Base-by-base conservation (phyloP, 2,329 filamentous ascomycete species). In the Fusarium miscanthi region DNA sequence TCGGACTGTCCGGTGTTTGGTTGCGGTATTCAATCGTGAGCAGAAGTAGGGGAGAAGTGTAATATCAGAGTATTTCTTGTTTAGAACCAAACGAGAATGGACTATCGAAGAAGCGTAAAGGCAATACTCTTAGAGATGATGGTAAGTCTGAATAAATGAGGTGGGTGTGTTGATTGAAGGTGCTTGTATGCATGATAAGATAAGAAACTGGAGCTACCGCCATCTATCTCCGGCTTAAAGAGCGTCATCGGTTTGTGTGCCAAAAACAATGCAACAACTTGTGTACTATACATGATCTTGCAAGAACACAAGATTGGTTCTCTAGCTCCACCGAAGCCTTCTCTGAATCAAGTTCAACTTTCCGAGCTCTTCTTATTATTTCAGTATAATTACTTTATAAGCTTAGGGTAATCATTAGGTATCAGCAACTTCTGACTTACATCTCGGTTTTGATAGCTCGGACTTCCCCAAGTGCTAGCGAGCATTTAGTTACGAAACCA, bases 111-210 rank as follows among this genome's bases (percentile, higher is more conserved):
- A 57, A 45, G 40, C 25, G 33, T 27, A 21, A 49, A 63, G 49
- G 40, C 25, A 66, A 31, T 48, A 43, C 41, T 35, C 25, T 52
- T 41, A 35, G 45, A 21, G 27, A 51, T 42, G 57, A 63, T 54
- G 56, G 37, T 37, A 67, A 38, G 45, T 43, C 27, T 46, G 66
- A 53, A 66, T 53, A n/a, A 43, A 23, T 41, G 31, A 64, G 52
- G 46, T 69, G 63, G 45, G 72, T 73, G 70, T 76, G 72, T 76
- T 71, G 73, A 69, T 70, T 53, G 41, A 42, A 48, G 53, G 63
- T 63, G 58, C 48, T 63, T 51, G 48, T 48, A 46, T 63, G 14
- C 19, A 51, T 37, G 74, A 78, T 79, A 79, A 78, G 76, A 77
- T 78, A 77, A 69, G 63, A 66, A 61, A 48, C 54, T 73, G 70